Base-by-base conservation (phyloP, 1,139 yeast genomes). In the Debaryomyces coudertii region DNA sequence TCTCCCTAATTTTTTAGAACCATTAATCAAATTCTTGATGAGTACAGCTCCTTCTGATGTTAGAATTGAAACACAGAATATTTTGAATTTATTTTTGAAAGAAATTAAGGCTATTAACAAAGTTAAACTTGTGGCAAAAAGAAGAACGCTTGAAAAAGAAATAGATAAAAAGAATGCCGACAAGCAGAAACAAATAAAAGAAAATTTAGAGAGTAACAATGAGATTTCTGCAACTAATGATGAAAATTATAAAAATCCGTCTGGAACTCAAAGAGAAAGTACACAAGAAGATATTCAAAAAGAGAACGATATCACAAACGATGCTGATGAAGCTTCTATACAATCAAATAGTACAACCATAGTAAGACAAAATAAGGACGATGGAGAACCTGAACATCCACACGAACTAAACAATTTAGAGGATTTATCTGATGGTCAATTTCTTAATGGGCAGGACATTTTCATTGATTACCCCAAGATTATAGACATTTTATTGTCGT, bases 41-140 rank as follows among this genome's bases (percentile, higher is more conserved):
- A 88, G 90, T 53, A 93, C 88, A 55, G 77, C 95, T 1, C 92
- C 92, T 47, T 83, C 85, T 40, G 99, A 93, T 62, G 96, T 95
- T 5, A 76, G 96, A 50, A 83, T 86, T 3, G 92, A 90, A 40
- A 90, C 98, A 0, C 89, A 87, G 51, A 84, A 87, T 40, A 78
- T 90, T 25, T 66, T 95, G 50, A 87, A 85, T 52, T 79, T 82
- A 5, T 82, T 95, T 52, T 71, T 93, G 38, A 87, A 85, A 53
- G 99, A 93, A 59, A 87, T 92, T 40, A 82, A 82, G 53, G 74
- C 89, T 33, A 82, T 92, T 29, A 77, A 87, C 18, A 85, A 83
- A 50, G 82, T 90, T 29, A 87, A 88, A 57, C 70, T 70, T 35
- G 76, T 74, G 42, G 73, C 74, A 4, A 73, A 67, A 44, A 66